These are phyloP conservation scores for Zopfia rhizophila DNA, from an alignment of 2,329 filamentous ascomycete species.

Conservation along the genomic window DNA sequence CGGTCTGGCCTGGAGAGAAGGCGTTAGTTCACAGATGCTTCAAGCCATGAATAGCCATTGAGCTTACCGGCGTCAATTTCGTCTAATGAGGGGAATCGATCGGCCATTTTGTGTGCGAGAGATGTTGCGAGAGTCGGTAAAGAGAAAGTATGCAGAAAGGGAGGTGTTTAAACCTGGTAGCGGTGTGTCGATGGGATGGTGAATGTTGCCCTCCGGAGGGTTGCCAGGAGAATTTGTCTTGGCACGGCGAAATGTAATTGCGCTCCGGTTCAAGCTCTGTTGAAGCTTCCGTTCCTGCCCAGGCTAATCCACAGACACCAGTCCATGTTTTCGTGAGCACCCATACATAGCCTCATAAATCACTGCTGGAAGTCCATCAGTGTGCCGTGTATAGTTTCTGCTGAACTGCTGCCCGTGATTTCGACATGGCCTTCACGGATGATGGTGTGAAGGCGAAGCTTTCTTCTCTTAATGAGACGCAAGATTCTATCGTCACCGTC, in stretches of 20 bases:
- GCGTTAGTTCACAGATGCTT: slow-evolving; percentile 37
- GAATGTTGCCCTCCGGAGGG: too few species aligned
- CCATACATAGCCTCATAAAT: too few species aligned
- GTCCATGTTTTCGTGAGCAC: too few species aligned
- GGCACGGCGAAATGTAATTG: too few species aligned
- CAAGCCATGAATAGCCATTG: slow-evolving; percentile 29
- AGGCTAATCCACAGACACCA: too few species aligned
- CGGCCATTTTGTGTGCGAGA: slow-evolving; percentile 54
- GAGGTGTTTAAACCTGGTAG: neutral
- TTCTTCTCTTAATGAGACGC: slow-evolving; percentile 93
- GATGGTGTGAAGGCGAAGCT: slow-evolving; percentile 96
- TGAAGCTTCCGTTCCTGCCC: too few species aligned
- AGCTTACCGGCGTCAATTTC: slow-evolving; percentile 63
- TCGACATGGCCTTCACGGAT: slow-evolving; percentile 88
- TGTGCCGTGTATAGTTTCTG: too few species aligned
- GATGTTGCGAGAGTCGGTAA: neutral
- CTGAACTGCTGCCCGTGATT: slow-evolving; percentile 21
- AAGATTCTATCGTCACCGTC: slow-evolving; percentile 95
- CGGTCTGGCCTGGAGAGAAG: slow-evolving; percentile 70
- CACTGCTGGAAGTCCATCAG: too few species aligned
- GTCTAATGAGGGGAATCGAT: slow-evolving; percentile 64
- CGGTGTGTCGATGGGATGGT: too few species aligned
- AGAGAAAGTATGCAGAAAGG: neutral
- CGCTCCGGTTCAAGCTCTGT: too few species aligned
- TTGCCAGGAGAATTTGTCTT: too few species aligned